phyloP scores from a whole-genome alignment of 73 alveolate species.

The Durusdinium trenchii region DNA sequence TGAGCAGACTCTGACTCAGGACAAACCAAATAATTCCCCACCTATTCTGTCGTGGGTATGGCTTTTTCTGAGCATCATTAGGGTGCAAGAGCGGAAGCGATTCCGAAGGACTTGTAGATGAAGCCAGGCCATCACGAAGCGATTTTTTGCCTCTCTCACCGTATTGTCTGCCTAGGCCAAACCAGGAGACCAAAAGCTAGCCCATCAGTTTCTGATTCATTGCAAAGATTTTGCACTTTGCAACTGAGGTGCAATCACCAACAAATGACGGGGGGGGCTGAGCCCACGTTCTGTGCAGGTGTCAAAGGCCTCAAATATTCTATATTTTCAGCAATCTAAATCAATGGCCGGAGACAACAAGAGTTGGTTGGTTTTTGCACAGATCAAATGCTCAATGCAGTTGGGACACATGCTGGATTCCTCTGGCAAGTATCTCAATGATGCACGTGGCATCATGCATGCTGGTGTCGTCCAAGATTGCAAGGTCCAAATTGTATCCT shows the following conservation, averaged over 20 bases:
- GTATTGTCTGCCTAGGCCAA: background rate
- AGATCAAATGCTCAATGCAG: too few species aligned
- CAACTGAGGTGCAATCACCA: too few species aligned
- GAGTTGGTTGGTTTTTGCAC: background rate
- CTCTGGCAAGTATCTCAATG: background rate
- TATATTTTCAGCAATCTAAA: too few species aligned
- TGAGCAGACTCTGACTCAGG: too few species aligned
- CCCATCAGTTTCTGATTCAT: background rate
- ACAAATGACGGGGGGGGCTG: too few species aligned
- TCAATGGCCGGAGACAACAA: background rate
- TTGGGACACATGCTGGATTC: background rate
- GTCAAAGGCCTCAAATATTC: too few species aligned
- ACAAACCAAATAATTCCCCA: too few species aligned
- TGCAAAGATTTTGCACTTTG: too few species aligned
- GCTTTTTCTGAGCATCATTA: background rate
- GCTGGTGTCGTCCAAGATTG: background rate
- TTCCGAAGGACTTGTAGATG: background rate
- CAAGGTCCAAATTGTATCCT: background rate
- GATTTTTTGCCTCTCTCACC: background rate
- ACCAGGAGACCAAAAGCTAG: background rate
- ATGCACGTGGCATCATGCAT: background rate
- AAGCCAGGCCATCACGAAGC: background rate
- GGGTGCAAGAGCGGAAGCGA: background rate
- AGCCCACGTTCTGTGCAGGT: too few species aligned
- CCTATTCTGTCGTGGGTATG: conserved; percentile 27